phyloP scores from a whole-genome alignment of 805 yeast species.

The Cyberlindnera euphorbiae region DNA sequence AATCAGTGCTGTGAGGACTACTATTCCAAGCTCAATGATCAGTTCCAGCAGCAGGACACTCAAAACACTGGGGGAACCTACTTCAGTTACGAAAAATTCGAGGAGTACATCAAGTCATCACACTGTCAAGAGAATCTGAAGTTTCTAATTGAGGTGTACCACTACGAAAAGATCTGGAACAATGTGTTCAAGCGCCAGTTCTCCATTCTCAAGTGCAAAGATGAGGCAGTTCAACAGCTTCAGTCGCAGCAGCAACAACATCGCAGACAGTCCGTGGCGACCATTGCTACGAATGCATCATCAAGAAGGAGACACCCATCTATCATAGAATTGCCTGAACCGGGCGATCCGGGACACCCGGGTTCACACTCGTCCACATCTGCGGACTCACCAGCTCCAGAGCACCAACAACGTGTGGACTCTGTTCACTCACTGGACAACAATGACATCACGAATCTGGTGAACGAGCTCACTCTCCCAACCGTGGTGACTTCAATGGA shows the following conservation, averaged over 20 bases:
- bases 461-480: slow-evolving; percentile 16
- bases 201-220: slow-evolving; percentile 28
- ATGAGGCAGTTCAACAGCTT: slow-evolving; percentile 12
- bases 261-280: slow-evolving; percentile 21
- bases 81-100: slow-evolving; percentile 26
- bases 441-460: slow-evolving; percentile 10
- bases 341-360: not conserved
- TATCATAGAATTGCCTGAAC: slow-evolving; percentile 16
- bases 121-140: slow-evolving; percentile 44
- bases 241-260: slow-evolving; percentile 14
- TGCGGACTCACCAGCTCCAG: slow-evolving; percentile 7
- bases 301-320: slow-evolving; percentile 19
- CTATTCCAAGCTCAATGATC: slow-evolving; percentile 9
- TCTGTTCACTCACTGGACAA: slow-evolving; percentile 12
- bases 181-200: slow-evolving; percentile 27
- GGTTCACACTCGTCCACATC: slow-evolving; percentile 1
- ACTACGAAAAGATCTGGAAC: slow-evolving; percentile 42
- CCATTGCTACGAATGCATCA: slow-evolving; percentile 18
- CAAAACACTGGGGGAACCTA: not conserved
- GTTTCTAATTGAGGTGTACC: slow-evolving; percentile 40
- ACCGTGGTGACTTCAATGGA: slow-evolving; percentile 13
- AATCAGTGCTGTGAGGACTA: slow-evolving; percentile 28
- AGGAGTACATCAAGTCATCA: slow-evolving; percentile 30
- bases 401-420: slow-evolving; percentile 5
- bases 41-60: not conserved